Percentiles rank a stretch among this genome's conserved stretches.
Conservation (phyloP, 495 filamentous ascomycete species). For the Trichoderma reesei region DNA sequence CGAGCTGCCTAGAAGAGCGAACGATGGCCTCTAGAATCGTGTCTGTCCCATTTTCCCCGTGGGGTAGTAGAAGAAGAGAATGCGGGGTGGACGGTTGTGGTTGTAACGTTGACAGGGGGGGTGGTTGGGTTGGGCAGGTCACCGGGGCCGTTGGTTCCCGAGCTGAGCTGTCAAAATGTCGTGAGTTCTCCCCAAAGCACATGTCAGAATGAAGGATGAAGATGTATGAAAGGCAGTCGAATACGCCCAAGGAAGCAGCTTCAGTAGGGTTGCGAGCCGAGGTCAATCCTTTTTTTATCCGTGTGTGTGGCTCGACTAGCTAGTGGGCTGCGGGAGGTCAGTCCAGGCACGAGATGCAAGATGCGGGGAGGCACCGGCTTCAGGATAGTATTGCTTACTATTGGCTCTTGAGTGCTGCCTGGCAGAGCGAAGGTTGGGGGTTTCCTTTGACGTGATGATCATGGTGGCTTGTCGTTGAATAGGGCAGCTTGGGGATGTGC, state of each 20-base stretch:
- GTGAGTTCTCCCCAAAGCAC: neutral
- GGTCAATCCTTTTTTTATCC: neutral
- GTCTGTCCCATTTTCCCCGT: slow-evolving; percentile 7
- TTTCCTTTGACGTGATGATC: no score
- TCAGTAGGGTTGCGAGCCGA: slow-evolving; percentile 3
- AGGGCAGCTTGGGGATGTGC: neutral
- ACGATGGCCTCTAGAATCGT: neutral
- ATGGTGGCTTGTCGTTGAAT: no score
- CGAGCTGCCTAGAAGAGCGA: slow-evolving; percentile 4
- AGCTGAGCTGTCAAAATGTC: neutral
- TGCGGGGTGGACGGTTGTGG: slow-evolving; percentile 4
- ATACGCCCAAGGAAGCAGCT: neutral
- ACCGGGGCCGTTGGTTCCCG: no score
- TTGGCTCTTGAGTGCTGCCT: no score
- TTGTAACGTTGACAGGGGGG: neutral
- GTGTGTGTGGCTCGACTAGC: neutral
- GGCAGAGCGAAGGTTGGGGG: no score
- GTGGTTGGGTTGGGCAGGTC: neutral
- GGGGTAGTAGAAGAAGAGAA: slow-evolving; percentile 9
- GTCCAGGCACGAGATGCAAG: neutral
- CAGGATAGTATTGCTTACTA: no score
- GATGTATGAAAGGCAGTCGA: neutral
- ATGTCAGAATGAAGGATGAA: neutral
- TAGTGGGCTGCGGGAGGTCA: neutral
- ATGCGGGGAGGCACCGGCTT: no score